These are phyloP conservation scores for Curvularia sp. DNA, from an alignment of 2,329 filamentous ascomycete genomes.

Conservation along the genomic window DNA sequence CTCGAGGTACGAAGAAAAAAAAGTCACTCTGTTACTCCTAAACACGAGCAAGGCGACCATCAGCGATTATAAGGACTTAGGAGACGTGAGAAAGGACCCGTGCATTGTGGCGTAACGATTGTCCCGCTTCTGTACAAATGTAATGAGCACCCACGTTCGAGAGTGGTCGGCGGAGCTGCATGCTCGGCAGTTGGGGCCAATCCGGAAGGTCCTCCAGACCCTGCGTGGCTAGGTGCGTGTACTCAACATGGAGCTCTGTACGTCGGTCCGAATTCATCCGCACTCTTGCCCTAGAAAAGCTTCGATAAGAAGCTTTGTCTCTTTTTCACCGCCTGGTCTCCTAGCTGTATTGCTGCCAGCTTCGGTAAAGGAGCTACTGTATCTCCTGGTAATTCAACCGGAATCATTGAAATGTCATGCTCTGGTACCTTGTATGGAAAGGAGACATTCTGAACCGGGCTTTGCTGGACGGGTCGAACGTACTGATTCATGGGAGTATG, in stretches of 20 bases:
- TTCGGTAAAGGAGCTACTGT: constrained; percentile 17
- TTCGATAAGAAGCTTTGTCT: constrained; percentile 36
- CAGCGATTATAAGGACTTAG: constrained; percentile 2
- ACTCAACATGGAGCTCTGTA: neutral
- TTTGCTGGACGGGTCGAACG: neutral
- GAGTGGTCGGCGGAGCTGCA: constrained; percentile 16
- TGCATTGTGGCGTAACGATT: constrained; percentile 17
- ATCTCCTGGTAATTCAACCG: constrained; percentile 10
- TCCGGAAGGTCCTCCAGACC: constrained; percentile 16
- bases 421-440: neutral
- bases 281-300: constrained; percentile 22
- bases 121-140: constrained; percentile 11
- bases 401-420: neutral
- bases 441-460: neutral
- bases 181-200: constrained; percentile 10
- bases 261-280: neutral
- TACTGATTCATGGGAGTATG: neutral
- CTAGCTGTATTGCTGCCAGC: constrained; percentile 10
- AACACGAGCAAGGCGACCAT: constrained; percentile 13
- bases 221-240: constrained; percentile 4
- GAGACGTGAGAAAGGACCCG: constrained; percentile 1
- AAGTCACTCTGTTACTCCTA: constrained; percentile 20
- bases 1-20: neutral
- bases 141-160: constrained; percentile 2
- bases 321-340: constrained; percentile 25